Evolutionary conservation across 257 asterid genomes (phyloP).

Genomic region (Solanum ossicruentum): DNA sequence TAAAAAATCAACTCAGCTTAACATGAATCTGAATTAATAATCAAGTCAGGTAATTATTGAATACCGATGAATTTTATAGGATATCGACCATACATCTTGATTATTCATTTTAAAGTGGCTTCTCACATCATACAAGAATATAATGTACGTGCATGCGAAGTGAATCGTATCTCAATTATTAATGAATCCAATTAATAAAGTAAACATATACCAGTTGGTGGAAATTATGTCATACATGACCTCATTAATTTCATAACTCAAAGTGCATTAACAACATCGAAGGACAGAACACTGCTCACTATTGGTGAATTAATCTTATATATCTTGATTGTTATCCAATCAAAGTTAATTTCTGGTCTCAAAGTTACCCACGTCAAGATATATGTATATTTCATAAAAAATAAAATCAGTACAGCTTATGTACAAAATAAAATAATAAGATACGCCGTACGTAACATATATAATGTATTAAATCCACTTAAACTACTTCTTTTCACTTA

Average conservation of each 20-base stretch:
- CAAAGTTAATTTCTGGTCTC: neutral
- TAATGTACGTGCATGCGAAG: neutral
- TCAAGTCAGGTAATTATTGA: neutral
- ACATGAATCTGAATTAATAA: neutral
- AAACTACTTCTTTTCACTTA: neutral
- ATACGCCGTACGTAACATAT: neutral
- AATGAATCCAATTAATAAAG: neutral
- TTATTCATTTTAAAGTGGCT: neutral
- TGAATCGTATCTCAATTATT: neutral
- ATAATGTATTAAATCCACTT: neutral
- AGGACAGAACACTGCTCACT: neutral
- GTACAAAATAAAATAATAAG: neutral
- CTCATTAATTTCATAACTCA: neutral
- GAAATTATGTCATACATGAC: neutral
- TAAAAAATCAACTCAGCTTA: fast-evolving
- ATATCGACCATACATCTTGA: neutral
- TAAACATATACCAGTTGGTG: neutral
- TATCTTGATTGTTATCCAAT: neutral
- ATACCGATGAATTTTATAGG: neutral
- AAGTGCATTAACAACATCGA: neutral
- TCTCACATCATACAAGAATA: neutral
- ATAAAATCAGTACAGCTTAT: neutral
- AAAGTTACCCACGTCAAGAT: neutral
- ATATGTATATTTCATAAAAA: neutral
- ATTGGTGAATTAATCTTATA: neutral